These are phyloP conservation scores for Diaporthe humulicola DNA, from an alignment of 2,329 filamentous ascomycete species.

Conservation along the genomic window DNA sequence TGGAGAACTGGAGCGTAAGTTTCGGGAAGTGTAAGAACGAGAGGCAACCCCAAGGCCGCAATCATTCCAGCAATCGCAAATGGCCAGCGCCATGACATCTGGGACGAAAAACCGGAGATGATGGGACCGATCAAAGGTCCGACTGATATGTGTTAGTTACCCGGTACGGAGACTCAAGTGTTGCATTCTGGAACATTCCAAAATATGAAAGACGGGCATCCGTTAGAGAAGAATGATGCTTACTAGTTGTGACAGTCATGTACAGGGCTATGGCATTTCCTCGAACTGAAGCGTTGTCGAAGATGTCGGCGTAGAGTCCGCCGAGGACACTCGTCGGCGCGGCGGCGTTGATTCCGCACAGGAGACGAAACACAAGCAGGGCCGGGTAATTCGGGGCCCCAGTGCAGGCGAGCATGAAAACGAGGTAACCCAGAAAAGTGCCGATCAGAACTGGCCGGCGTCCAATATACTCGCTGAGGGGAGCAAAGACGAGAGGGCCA, in stretches of 20 bases:
- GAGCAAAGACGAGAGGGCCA: conserved; percentile 9
- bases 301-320: conserved; percentile 2
- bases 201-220: too few relatives aligned
- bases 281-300: background rate
- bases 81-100: conserved; percentile 14
- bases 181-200: too few relatives aligned
- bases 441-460: conserved; percentile 1
- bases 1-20: background rate
- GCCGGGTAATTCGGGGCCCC: background rate
- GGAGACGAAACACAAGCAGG: background rate
- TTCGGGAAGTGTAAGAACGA: conserved; percentile 3
- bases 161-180: too few relatives aligned
- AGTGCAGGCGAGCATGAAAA: conserved; percentile 6
- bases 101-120: conserved; percentile 15
- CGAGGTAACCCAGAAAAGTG: conserved; percentile 1
- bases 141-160: too few relatives aligned
- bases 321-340: conserved; percentile 10
- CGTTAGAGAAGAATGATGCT: too few relatives aligned
- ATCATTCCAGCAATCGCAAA: conserved; percentile 14
- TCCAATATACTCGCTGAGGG: conserved; percentile 17
- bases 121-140: conserved; percentile 1
- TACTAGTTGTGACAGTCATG: conserved; percentile 11
- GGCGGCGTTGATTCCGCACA: conserved; percentile 20
- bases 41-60: background rate
- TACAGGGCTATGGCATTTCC: conserved; percentile 8